Evolutionary conservation across 2,329 filamentous ascomycete genomes (phyloP).

Genomic region (Fusarium newnesense): DNA sequence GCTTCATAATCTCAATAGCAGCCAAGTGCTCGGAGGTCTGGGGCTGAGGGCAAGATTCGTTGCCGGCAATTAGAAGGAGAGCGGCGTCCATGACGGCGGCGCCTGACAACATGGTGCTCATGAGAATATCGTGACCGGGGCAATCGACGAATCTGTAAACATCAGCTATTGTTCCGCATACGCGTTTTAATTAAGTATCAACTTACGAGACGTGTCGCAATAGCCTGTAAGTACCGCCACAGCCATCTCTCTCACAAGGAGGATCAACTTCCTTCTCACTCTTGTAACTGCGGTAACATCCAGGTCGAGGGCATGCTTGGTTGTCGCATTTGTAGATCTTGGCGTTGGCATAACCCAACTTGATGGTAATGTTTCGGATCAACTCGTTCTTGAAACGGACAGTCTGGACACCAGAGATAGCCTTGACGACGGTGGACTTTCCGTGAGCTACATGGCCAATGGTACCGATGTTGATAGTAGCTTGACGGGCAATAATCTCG

Average conservation of each 20-base stretch:
- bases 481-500: constrained; percentile 97
- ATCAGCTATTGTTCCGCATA: constrained; percentile 29
- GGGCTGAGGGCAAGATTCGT: constrained; percentile 97
- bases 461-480: constrained; percentile 98
- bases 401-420: constrained; percentile 98
- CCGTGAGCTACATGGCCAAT: constrained; percentile 99
- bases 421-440: constrained; percentile 98
- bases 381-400: constrained; percentile 99
- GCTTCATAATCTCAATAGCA: constrained; percentile 99
- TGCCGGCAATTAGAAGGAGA: constrained; percentile 94
- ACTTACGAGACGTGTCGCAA: constrained; percentile 92
- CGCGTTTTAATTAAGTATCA: background rate
- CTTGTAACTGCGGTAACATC: constrained; percentile 97
- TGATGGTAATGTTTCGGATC: constrained; percentile 99
- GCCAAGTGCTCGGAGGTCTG: constrained; percentile 99
- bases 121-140: constrained; percentile 99
- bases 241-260: constrained; percentile 93
- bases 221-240: constrained; percentile 85
- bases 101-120: constrained; percentile 99
- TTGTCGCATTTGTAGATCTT: constrained; percentile 99
- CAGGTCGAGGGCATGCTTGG: constrained; percentile 87
- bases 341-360: constrained; percentile 98
- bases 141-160: constrained; percentile 88
- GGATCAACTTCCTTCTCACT: constrained; percentile 99
- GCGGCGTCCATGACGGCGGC: constrained; percentile 99